phyloP scores from a whole-genome alignment of 352 stramenopile genomes.

The Albugo candida region DNA sequence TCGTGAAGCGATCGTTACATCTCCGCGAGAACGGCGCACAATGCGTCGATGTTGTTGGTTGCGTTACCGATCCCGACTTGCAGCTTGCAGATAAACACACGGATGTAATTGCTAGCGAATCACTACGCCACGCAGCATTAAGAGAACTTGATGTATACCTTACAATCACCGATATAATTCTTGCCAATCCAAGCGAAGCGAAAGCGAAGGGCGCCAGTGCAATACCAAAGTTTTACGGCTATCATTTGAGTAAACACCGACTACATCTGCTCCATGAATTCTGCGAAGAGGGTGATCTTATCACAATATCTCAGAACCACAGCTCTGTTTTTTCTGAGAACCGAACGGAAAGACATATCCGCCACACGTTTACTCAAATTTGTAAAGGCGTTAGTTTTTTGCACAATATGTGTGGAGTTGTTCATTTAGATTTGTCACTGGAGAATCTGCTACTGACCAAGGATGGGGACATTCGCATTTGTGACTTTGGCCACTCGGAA shows the following conservation, averaged over 20 bases:
- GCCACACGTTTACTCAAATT: slow-evolving; percentile 39
- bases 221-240: slow-evolving; percentile 23
- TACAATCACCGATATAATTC: slow-evolving; percentile 2
- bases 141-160: slow-evolving; percentile 49
- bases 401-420: slow-evolving; percentile 54
- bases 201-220: background rate
- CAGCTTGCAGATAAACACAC: slow-evolving; percentile 43
- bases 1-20: too few relatives aligned
- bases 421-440: slow-evolving; percentile 86
- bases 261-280: slow-evolving; percentile 50
- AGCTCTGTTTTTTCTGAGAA: slow-evolving; percentile 15
- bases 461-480: slow-evolving; percentile 53
- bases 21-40: slow-evolving; percentile 9
- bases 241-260: slow-evolving; percentile 25
- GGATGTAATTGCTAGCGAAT: slow-evolving; percentile 10
- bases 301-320: slow-evolving; percentile 29
- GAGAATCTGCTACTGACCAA: slow-evolving; percentile 88
- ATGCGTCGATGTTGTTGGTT: slow-evolving; percentile 36
- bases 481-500: slow-evolving; percentile 81
- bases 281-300: slow-evolving; percentile 37
- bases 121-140: slow-evolving; percentile 17
- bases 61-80: slow-evolving; percentile 5
- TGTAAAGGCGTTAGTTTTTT: slow-evolving; percentile 74
- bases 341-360: slow-evolving; percentile 16
- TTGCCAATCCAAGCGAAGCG: background rate